phyloP scores from a whole-genome alignment of 169 alveolate genomes.

The Plasmodium berghei region DNA sequence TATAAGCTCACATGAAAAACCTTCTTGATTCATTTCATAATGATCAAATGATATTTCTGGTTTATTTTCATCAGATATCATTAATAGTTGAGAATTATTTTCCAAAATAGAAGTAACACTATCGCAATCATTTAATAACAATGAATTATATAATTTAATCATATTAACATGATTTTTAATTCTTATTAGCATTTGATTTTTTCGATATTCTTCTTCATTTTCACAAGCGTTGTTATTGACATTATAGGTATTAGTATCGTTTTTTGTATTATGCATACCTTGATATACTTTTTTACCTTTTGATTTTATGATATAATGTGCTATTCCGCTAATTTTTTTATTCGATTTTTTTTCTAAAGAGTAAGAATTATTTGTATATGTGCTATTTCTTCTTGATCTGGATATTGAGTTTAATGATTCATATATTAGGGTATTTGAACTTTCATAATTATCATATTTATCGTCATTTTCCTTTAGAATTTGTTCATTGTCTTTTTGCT shows the following conservation, averaged over 20 bases:
- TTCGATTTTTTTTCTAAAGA: conserved; percentile 19
- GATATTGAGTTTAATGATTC: background rate
- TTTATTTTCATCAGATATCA: conserved; percentile 42
- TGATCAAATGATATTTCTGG: conserved; percentile 65
- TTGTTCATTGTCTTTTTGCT: conserved; percentile 25
- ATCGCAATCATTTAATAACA: conserved; percentile 53
- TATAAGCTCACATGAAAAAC: conserved; percentile 47
- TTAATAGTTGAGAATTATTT: conserved; percentile 40
- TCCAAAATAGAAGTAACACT: conserved; percentile 38
- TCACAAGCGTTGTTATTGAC: background rate
- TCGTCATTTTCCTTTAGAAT: conserved; percentile 2
- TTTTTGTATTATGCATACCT: background rate
- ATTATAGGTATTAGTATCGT: background rate
- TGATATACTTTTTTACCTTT: conserved; percentile 15
- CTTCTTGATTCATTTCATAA: conserved; percentile 49
- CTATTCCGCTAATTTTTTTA: conserved; percentile 16
- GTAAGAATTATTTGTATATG: conserved; percentile 5
- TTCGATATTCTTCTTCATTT: conserved; percentile 12
- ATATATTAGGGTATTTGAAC: conserved; percentile 4
- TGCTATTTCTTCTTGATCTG: background rate
- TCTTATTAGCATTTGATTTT: conserved; percentile 26
- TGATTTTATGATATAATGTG: conserved; percentile 4
- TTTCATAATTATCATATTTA: conserved; percentile 6
- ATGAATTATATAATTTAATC: conserved; percentile 62
- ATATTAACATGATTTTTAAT: conserved; percentile 45